Evolutionary conservation across 805 yeast species (phyloP).

Genomic region (Lipomyces chichibuensis): DNA sequence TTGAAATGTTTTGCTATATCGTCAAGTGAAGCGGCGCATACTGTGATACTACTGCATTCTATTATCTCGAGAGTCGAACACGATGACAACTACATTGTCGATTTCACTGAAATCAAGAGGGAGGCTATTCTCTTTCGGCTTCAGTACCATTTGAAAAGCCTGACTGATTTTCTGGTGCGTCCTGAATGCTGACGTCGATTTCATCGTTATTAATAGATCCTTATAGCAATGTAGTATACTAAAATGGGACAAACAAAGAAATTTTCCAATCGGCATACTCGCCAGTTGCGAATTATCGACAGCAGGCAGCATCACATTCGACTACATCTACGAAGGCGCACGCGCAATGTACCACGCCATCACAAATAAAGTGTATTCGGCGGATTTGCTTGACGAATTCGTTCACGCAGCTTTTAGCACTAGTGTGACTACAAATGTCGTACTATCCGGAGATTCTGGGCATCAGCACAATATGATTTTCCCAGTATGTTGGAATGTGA

Average conservation of each 20-base stretch:
- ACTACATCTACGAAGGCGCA: slow-evolving; percentile 21
- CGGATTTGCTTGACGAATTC: slow-evolving; percentile 4
- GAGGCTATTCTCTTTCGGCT: neutral
- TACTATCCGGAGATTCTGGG: neutral
- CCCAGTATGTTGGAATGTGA: slow-evolving; percentile 3
- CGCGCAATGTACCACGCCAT: slow-evolving; percentile 12
- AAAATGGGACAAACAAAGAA: neutral
- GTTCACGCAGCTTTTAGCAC: neutral
- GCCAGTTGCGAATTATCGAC: neutral
- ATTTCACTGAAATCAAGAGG: slow-evolving; percentile 3
- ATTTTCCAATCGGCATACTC: neutral
- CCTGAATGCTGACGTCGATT: neutral
- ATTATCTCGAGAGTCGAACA: slow-evolving; percentile 9
- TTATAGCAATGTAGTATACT: neutral
- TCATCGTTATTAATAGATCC: neutral
- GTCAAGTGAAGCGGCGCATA: slow-evolving; percentile 19
- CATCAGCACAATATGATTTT: neutral
- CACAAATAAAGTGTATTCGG: neutral
- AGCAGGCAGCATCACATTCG: slow-evolving; percentile 9
- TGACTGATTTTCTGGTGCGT: slow-evolving; percentile 7
- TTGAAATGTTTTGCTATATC: slow-evolving; percentile 5
- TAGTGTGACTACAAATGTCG: neutral
- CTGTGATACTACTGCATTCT: slow-evolving; percentile 7
- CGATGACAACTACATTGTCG: slow-evolving; percentile 17
- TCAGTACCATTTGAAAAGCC: neutral